Conservation (phyloP, 495 filamentous ascomycete genomes). For the Aspergillus asperescens region DNA sequence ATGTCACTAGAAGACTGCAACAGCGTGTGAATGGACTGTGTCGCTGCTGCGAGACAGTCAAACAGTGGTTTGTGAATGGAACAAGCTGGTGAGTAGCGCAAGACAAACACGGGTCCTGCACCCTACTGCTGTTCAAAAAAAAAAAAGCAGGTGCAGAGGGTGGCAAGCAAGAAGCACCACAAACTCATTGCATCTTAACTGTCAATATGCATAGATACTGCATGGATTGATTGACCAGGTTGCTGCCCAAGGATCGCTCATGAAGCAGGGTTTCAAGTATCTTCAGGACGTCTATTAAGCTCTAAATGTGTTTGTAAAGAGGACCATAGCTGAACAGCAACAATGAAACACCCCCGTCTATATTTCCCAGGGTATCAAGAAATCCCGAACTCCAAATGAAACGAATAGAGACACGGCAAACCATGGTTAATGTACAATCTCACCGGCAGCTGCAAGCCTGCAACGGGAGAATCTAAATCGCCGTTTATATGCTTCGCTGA, state of each 20-base stretch:
- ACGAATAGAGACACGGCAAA: slow-evolving; percentile 4
- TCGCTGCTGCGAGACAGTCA: background rate
- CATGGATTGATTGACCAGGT: background rate
- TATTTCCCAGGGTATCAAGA: slow-evolving; percentile 27
- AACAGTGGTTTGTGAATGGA: background rate
- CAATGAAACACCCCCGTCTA: slow-evolving; percentile 15
- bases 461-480: background rate
- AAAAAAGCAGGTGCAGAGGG: background rate
- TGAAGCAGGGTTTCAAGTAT: background rate
- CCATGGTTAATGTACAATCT: slow-evolving; percentile 9
- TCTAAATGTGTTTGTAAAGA: slow-evolving; percentile 11
- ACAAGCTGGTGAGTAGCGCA: background rate
- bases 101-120: background rate
- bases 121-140: background rate
- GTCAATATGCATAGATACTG: no score
- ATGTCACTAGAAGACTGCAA: background rate
- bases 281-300: slow-evolving; percentile 13
- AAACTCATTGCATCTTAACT: no score
- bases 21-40: background rate
- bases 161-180: background rate
- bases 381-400: slow-evolving; percentile 22
- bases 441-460: slow-evolving; percentile 13
- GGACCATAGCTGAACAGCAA: slow-evolving; percentile 9
- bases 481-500: background rate
- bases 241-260: background rate